A percentile compares a stretch with the other conserved stretches of the same genome.
phyloP scores from a whole-genome alignment of 2,329 filamentous ascomycete species.

The Pseudogymnoascus pannorum region DNA sequence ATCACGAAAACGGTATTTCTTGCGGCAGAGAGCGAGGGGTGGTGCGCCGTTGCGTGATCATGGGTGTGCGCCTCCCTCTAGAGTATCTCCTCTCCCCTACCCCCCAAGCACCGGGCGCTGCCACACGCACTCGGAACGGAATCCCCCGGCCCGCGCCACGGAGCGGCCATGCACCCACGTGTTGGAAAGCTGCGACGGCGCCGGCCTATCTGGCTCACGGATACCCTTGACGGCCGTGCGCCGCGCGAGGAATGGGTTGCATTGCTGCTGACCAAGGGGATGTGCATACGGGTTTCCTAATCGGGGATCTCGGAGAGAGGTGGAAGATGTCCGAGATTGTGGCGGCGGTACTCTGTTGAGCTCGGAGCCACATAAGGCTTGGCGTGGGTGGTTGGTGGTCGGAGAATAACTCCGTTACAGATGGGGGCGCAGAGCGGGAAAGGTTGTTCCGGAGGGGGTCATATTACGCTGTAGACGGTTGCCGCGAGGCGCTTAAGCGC shows the following conservation, averaged over 20 bases:
- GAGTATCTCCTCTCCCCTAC: too few relatives aligned
- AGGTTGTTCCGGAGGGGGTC: background rate
- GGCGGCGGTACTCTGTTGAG: background rate
- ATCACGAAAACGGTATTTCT: background rate
- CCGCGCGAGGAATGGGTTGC: background rate
- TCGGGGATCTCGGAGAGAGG: background rate
- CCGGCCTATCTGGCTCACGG: background rate
- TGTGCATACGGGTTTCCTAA: background rate
- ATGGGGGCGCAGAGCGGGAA: background rate
- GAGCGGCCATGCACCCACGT: background rate
- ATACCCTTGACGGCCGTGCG: background rate
- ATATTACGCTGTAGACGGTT: background rate
- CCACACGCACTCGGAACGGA: background rate
- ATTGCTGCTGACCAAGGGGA: background rate
- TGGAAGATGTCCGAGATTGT: background rate
- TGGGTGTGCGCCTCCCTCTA: background rate
- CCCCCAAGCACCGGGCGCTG: background rate
- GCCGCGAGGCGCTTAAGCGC: background rate
- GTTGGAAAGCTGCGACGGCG: background rate
- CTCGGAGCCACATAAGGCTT: background rate
- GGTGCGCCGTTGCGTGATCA: background rate
- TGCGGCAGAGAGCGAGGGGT: background rate
- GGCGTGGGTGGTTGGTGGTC: background rate
- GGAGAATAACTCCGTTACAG: background rate
- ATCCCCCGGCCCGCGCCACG: background rate